Conservation (phyloP, 345 rosid species). For the Pugionium cornutum region DNA sequence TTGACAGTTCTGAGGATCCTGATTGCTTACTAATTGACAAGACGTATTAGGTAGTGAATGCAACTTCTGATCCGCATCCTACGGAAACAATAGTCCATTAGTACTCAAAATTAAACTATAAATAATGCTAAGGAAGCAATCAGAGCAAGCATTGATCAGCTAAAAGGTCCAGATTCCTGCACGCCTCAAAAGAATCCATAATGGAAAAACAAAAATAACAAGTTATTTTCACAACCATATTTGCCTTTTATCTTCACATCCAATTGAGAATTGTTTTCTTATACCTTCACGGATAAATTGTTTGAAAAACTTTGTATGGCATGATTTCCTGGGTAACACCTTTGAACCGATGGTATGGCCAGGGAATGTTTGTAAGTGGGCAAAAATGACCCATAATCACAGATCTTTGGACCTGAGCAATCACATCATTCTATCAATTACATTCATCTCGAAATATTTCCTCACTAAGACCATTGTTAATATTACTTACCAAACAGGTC, state of each 20-base stretch:
- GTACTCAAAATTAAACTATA: background rate
- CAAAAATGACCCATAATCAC: constrained; percentile 77
- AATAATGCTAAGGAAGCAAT: constrained; percentile 11
- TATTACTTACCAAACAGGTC: constrained; percentile 61
- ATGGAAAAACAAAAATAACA: constrained; percentile 7
- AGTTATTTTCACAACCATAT: constrained; percentile 11
- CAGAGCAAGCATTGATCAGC: background rate
- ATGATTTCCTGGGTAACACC: constrained; percentile 41
- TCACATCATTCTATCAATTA: constrained; percentile 28
- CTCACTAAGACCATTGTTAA: constrained; percentile 12
- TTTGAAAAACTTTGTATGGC: constrained; percentile 38
- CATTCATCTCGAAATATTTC: constrained; percentile 6
- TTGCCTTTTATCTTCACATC: constrained; percentile 10
- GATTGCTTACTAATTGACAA: constrained; percentile 24
- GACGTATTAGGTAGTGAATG: constrained; percentile 41
- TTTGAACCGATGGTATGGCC: constrained; percentile 39
- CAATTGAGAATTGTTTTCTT: constrained; percentile 12
- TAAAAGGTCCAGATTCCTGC: background rate
- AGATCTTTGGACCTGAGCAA: constrained; percentile 59
- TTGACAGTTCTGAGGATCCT: constrained; percentile 41
- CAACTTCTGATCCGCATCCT: constrained; percentile 52
- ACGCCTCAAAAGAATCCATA: constrained; percentile 8
- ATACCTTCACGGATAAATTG: constrained; percentile 52
- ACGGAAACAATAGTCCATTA: constrained; percentile 28
- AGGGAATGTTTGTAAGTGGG: constrained; percentile 46